phyloP scores from a whole-genome alignment of 495 filamentous ascomycete genomes.

The Aspergillus egyptiacus region DNA sequence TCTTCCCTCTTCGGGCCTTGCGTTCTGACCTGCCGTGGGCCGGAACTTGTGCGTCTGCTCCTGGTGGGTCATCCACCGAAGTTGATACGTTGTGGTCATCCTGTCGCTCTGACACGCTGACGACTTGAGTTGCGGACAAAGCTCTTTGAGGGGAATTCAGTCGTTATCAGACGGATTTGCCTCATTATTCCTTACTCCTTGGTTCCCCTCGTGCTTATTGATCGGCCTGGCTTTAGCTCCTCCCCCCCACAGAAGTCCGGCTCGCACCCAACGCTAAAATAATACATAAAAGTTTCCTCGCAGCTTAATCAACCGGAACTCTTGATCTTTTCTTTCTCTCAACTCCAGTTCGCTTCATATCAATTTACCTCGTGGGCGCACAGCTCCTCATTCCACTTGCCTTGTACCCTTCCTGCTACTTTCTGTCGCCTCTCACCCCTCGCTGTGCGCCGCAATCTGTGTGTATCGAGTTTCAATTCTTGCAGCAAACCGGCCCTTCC shows the following conservation, averaged over 20 bases:
- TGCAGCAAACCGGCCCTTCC: no score
- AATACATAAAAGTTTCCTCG: constrained; percentile 11
- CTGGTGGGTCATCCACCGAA: constrained; percentile 6
- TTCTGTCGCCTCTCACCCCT: background rate
- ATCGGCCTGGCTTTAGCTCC: constrained; percentile 9
- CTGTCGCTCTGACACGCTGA: constrained; percentile 1
- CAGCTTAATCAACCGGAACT: background rate
- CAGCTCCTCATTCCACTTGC: background rate
- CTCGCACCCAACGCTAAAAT: constrained; percentile 13
- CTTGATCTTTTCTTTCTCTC: constrained; percentile 3
- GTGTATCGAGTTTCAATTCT: no score
- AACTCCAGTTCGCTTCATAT: background rate
- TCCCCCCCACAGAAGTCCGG: constrained; percentile 12
- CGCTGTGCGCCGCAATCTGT: constrained; percentile 1
- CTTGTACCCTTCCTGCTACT: background rate
- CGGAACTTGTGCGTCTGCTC: constrained; percentile 6
- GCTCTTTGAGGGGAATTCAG: background rate
- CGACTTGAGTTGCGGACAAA: background rate
- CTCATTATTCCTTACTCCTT: no score
- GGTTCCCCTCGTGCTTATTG: constrained; percentile 3
- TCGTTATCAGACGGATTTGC: constrained; percentile 2
- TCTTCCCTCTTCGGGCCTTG: background rate
- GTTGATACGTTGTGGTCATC: background rate
- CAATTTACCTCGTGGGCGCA: background rate
- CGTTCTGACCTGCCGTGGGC: background rate